phyloP scores from a whole-genome alignment of 2,329 filamentous ascomycete species.

The Penicillium brevicompactum region DNA sequence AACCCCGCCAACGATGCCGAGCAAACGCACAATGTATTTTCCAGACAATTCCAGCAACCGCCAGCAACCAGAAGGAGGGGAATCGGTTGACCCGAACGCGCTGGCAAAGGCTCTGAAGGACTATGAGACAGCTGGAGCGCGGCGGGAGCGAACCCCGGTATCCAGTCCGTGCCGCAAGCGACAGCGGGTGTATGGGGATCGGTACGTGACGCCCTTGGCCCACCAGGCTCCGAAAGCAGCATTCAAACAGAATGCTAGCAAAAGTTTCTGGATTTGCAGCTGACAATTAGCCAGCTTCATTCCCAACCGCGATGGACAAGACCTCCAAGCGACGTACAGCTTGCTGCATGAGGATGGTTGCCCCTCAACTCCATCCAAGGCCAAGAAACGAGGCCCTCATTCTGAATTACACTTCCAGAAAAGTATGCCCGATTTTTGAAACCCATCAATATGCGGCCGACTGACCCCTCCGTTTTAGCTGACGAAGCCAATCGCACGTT shows the following conservation, averaged over 20 bases:
- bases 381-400: constrained; percentile 81
- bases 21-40: constrained; percentile 49
- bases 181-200: constrained; percentile 66
- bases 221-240: background rate
- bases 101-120: constrained; percentile 64
- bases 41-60: constrained; percentile 29
- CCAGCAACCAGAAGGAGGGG: constrained; percentile 42
- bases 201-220: constrained; percentile 48
- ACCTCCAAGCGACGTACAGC: constrained; percentile 90
- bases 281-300: constrained; percentile 70
- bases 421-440: constrained; percentile 58
- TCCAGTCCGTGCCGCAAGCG: constrained; percentile 70
- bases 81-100: constrained; percentile 61
- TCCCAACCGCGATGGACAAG: constrained; percentile 88
- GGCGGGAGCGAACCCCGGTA: constrained; percentile 63
- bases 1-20: constrained; percentile 59
- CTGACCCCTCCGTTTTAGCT: constrained; percentile 51
- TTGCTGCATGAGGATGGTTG: constrained; percentile 90
- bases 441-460: background rate
- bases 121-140: constrained; percentile 61
- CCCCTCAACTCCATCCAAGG: constrained; percentile 83
- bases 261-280: background rate
- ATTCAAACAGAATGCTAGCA: background rate
- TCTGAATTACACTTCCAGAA: constrained; percentile 93
- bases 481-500: constrained; percentile 96